A percentile compares a stretch with the other conserved stretches of the same genome.
These are phyloP conservation scores for Wickerhamiella spandovensis DNA, from an alignment of 805 yeast genomes.

Conservation along the genomic window DNA sequence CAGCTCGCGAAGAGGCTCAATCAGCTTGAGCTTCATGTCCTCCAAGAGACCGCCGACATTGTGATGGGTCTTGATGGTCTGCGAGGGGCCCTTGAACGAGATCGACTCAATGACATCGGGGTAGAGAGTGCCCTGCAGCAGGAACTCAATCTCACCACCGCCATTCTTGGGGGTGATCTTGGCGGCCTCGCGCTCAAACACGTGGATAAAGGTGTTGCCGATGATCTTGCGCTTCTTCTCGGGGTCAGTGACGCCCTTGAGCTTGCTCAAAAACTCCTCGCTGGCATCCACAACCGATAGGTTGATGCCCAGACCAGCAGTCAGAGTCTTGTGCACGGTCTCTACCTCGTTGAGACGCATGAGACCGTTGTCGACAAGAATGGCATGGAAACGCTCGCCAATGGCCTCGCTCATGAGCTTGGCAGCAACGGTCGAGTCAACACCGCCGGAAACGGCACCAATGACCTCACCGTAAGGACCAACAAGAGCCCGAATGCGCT, in stretches of 20 bases:
- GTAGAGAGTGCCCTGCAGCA: slow-evolving; percentile 93
- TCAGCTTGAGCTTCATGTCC: slow-evolving; percentile 94
- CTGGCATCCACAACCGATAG: slow-evolving; percentile 89
- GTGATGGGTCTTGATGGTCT: slow-evolving; percentile 98
- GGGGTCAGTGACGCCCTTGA: slow-evolving; percentile 93
- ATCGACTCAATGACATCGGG: slow-evolving; percentile 98
- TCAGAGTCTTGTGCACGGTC: slow-evolving; percentile 74
- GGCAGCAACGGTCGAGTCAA: slow-evolving; percentile 98
- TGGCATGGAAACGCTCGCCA: slow-evolving; percentile 97
- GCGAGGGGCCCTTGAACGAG: slow-evolving; percentile 98
- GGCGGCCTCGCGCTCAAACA: slow-evolving; percentile 92
- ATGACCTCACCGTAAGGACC: slow-evolving; percentile 98
- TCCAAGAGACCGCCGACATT: slow-evolving; percentile 97
- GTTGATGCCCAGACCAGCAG: slow-evolving; percentile 88
- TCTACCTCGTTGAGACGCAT: slow-evolving; percentile 90
- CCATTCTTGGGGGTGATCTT: slow-evolving; percentile 68
- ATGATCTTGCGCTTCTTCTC: slow-evolving; percentile 98
- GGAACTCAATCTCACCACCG: slow-evolving; percentile 81
- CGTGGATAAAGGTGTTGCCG: slow-evolving; percentile 94
- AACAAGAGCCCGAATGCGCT: slow-evolving; percentile 77
- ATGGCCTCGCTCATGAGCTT: slow-evolving; percentile 96
- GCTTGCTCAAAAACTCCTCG: slow-evolving; percentile 72
- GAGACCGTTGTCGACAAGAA: slow-evolving; percentile 94
- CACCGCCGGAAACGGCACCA: slow-evolving; percentile 99
- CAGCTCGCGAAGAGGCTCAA: slow-evolving; percentile 96